phyloP scores from a whole-genome alignment of 2,329 filamentous ascomycete genomes.

The Hirsutella minnesotensis region DNA sequence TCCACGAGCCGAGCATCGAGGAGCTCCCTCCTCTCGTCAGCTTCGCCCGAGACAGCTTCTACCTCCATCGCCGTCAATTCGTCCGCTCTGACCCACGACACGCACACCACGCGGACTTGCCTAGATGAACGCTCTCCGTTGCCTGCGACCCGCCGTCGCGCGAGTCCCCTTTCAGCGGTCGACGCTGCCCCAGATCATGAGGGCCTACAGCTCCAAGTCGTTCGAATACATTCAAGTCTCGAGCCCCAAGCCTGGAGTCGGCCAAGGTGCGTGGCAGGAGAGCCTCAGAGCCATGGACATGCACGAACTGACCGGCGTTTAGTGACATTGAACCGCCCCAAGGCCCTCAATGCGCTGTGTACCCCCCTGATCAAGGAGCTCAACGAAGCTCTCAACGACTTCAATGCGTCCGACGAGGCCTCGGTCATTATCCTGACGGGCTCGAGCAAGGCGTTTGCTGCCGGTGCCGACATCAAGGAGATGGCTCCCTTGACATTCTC shows the following conservation, averaged over 20 bases:
- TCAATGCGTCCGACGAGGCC: slow-evolving; percentile 59
- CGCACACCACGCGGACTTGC: not conserved
- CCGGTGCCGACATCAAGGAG: slow-evolving; percentile 97
- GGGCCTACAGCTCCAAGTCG: slow-evolving; percentile 1
- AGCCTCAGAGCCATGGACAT: not conserved
- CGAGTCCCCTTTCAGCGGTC: not conserved
- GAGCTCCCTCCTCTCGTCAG: not conserved
- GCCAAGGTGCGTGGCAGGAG: slow-evolving; percentile 51
- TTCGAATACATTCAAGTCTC: slow-evolving; percentile 1
- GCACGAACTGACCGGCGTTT: not conserved
- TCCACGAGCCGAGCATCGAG: not conserved
- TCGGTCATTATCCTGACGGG: slow-evolving; percentile 78
- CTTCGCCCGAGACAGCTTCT: not conserved
- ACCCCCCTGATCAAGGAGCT: slow-evolving; percentile 86
- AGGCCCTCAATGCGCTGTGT: slow-evolving; percentile 87
- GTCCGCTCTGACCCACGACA: not conserved
- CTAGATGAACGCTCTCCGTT: not conserved
- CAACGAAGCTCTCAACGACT: slow-evolving; percentile 61
- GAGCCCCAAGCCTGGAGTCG: slow-evolving; percentile 61
- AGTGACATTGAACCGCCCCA: slow-evolving; percentile 92
- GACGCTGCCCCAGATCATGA: not conserved
- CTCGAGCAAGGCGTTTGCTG: slow-evolving; percentile 81
- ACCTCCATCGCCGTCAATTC: not conserved
- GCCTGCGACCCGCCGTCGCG: not conserved
- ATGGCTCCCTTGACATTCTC: slow-evolving; percentile 91